A percentile compares a stretch with the other conserved stretches of the same genome.
phyloP scores from a whole-genome alignment of 2,329 filamentous ascomycete genomes.

The Penicillium sp. region DNA sequence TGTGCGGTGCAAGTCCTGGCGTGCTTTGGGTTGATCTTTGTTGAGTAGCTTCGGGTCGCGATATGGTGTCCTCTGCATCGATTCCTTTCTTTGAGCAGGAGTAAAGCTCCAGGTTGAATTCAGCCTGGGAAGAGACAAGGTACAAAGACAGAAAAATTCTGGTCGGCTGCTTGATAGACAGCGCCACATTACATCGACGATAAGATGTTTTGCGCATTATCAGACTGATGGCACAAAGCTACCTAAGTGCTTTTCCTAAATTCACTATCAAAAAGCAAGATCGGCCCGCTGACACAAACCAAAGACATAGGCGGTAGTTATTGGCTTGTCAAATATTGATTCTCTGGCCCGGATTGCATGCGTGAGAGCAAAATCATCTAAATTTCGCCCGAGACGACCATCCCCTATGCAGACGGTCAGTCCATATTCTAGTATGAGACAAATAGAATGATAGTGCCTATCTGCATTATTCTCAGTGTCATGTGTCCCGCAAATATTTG shows the following conservation, averaged over 20 bases:
- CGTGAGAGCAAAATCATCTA: conserved; percentile 10
- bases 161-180: no score
- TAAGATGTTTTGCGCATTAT: no score
- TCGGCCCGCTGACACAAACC: not conserved
- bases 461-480: not conserved
- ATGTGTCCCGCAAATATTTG: not conserved
- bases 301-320: not conserved
- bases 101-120: no score
- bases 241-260: not conserved
- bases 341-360: conserved; percentile 7
- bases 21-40: no score
- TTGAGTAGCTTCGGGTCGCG: not conserved
- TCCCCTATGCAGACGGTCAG: conserved; percentile 10
- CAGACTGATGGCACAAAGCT: not conserved
- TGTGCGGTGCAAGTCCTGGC: not conserved
- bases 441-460: not conserved
- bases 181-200: no score
- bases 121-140: no score
- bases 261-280: not conserved
- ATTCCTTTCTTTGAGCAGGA: no score
- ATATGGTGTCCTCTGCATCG: no score
- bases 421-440: conserved; percentile 1
- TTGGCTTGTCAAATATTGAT: conserved; percentile 4
- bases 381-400: conserved; percentile 4
- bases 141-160: no score